Base-by-base conservation (phyloP, 176 grass and related monocot species). In the Musa beccarii region DNA sequence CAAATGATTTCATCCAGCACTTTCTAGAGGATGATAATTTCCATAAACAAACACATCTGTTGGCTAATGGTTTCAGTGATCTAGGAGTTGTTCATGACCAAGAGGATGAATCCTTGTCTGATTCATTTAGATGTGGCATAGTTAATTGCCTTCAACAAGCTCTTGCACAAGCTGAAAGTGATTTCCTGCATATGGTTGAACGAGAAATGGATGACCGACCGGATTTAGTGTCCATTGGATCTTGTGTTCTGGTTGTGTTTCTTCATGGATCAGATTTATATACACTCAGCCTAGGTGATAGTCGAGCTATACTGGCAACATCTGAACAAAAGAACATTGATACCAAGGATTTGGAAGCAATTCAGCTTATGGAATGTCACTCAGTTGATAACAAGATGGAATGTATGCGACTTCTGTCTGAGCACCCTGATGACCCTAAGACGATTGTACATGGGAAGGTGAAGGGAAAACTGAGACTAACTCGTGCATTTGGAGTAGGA, bases 391-490 rank as follows among this genome's bases (percentile, higher is more conserved):
- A 93, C 73, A 82, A 87, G 55, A 51, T 59, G 23, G 94, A 98
- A 63, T 80, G 86, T 68, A 49, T 85, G 63, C 91, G 77, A 74
- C 77, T 98, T 82, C 64, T 93, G 85, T 71, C 84, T 0, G 78
- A 89, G 16, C 94, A 98, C 80, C 81, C 86, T 66, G 77, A 87
- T 7, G 94, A 98, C 49, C 49, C 83, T 83, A 78, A 73, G 72
- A 75, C 92, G 78, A 82, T 97, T 16, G 85, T 75, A 56, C 82
- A 80, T 78, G 77, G 78, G 2, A 97, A 84, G 85, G 84, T 98
- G 74, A 98, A 98, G 83, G 94, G 90, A 75, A 98, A 89, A 84
- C 64, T 98, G 67, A 93, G 87, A 81, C 88, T 98, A 77, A 93
- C 94, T 81, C 90, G 90, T 76, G 94, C 90, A 54, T 93, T 98